Percentiles rank a stretch among this genome's conserved stretches.
Evolutionary conservation across 2,329 filamentous ascomycete species (phyloP).

Genomic region (Fusarium temperatum): DNA sequence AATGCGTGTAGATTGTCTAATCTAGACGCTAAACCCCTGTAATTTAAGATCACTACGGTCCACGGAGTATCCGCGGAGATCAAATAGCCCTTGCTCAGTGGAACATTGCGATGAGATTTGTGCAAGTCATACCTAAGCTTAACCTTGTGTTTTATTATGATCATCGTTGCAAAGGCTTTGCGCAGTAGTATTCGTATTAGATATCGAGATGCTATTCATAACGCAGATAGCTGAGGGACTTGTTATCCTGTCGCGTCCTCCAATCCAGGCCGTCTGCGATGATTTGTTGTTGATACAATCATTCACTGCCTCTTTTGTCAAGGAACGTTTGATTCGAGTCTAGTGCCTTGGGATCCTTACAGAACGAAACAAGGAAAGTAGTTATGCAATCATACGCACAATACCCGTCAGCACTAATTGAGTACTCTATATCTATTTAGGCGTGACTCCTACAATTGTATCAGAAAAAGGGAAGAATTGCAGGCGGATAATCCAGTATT

Average conservation of each 20-base stretch:
- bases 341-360: fast-evolving
- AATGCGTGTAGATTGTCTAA: background rate
- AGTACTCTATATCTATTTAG: no score
- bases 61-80: background rate
- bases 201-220: background rate
- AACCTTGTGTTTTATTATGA: background rate
- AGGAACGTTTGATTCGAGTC: fast-evolving
- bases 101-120: background rate
- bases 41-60: background rate
- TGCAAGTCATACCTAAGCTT: background rate
- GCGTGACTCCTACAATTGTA: no score
- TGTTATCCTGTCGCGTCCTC: no score
- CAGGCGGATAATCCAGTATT: no score
- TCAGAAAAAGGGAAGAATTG: no score
- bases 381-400: background rate
- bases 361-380: background rate
- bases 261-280: fast-evolving
- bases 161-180: background rate
- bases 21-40: background rate
- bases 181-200: background rate
- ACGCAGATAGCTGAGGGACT: background rate
- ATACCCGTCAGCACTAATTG: background rate
- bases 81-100: background rate
- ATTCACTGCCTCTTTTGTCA: background rate
- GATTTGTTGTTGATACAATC: background rate